Evolutionary conservation across 345 rosid genomes (phyloP).

Genomic region (Arabis alpina): DNA sequence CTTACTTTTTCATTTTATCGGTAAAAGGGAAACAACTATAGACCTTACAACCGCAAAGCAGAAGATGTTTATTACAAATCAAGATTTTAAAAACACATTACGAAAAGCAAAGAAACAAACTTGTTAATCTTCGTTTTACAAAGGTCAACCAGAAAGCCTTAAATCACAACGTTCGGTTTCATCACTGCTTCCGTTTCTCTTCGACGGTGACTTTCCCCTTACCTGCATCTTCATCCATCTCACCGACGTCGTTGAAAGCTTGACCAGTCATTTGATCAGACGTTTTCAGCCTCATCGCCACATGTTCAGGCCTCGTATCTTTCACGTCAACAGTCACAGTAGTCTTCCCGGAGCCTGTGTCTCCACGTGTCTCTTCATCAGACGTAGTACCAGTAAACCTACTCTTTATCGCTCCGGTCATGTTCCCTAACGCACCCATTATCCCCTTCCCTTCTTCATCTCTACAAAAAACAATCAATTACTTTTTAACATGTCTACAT

Average conservation of each 20-base stretch:
- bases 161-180: not conserved
- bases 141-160: not conserved
- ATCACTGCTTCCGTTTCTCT: constrained; percentile 28
- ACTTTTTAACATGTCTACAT: not conserved
- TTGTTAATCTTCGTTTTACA: not conserved
- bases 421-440: constrained; percentile 44
- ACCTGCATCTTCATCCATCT: constrained; percentile 40
- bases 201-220: constrained; percentile 22
- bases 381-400: constrained; percentile 41
- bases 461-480: constrained; percentile 30
- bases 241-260: constrained; percentile 71
- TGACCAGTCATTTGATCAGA: constrained; percentile 69
- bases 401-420: constrained; percentile 51
- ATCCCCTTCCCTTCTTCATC: constrained; percentile 50
- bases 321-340: constrained; percentile 36
- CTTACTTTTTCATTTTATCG: not conserved
- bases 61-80: constrained; percentile 23
- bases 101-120: not conserved
- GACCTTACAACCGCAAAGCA: not conserved
- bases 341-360: constrained; percentile 41
- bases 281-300: constrained; percentile 49
- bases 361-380: constrained; percentile 39
- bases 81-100: not conserved
- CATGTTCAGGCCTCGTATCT: constrained; percentile 32
- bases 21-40: not conserved